Evolutionary conservation across 2,329 filamentous ascomycete genomes (phyloP).

Genomic region (Penicillium decumbens): DNA sequence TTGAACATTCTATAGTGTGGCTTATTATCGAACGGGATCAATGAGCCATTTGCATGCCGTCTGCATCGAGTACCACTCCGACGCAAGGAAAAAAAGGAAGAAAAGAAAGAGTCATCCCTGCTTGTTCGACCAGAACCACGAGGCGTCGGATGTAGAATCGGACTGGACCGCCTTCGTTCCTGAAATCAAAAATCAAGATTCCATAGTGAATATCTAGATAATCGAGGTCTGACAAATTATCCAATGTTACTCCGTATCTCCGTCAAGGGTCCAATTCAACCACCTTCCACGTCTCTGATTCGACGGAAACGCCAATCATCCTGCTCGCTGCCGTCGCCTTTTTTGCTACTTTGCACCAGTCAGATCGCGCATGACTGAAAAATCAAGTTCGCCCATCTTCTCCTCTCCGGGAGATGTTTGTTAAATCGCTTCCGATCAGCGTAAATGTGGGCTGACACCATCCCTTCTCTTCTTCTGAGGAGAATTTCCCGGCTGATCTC

Average conservation of each 20-base stretch:
- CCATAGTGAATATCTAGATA: slow-evolving; percentile 11
- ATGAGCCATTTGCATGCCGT: slow-evolving; percentile 10
- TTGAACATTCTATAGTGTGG: neutral
- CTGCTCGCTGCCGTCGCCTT: slow-evolving; percentile 15
- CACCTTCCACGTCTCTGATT: slow-evolving; percentile 14
- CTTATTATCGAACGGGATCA: neutral
- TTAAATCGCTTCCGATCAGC: slow-evolving; percentile 9
- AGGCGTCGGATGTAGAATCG: slow-evolving; percentile 17
- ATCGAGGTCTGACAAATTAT: slow-evolving; percentile 11
- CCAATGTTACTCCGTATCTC: neutral
- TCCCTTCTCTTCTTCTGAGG: neutral
- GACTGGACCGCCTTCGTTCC: neutral
- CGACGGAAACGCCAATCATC: slow-evolving; percentile 14
- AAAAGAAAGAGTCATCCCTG: slow-evolving; percentile 7
- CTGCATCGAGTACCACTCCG: slow-evolving; percentile 7
- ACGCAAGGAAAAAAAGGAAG: too few species aligned
- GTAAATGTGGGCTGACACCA: slow-evolving; percentile 14
- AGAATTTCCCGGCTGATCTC: slow-evolving; percentile 8
- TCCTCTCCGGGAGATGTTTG: slow-evolving; percentile 1
- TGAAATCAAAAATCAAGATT: neutral
- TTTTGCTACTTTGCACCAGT: slow-evolving; percentile 16
- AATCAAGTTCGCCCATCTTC: slow-evolving; percentile 3
- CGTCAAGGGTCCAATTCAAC: slow-evolving; percentile 6
- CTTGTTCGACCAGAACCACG: slow-evolving; percentile 22
- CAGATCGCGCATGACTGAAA: slow-evolving; percentile 5